Evolutionary conservation across 768 basidiomycete species (phyloP).

Genomic region (Clitopilus passeckerianus): DNA sequence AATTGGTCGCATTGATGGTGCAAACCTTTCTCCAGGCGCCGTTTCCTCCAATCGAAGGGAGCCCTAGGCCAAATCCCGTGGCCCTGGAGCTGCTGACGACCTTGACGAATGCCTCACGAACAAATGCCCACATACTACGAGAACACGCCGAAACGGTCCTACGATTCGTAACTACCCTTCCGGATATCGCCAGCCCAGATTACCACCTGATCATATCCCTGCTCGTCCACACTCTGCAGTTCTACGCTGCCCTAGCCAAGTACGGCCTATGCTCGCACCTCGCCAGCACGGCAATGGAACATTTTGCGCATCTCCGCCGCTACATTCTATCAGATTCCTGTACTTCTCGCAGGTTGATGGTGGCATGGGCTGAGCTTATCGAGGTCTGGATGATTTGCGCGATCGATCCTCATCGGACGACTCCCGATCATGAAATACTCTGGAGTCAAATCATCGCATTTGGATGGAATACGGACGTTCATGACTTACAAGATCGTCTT

Average conservation of each 20-base stretch:
- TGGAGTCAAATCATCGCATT: conserved; percentile 87
- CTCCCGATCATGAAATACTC: conserved; percentile 78
- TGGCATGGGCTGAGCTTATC: conserved; percentile 56
- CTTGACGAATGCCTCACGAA: conserved; percentile 63
- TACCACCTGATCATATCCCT: conserved; percentile 40
- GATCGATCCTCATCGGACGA: conserved; percentile 86
- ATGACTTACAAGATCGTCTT: conserved; percentile 32
- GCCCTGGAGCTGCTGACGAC: conserved; percentile 55
- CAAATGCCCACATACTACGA: conserved; percentile 53
- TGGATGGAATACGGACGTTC: conserved; percentile 63
- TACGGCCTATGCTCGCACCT: conserved; percentile 79
- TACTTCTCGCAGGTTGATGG: conserved; percentile 27
- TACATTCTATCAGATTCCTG: conserved; percentile 38
- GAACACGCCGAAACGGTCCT: conserved; percentile 62
- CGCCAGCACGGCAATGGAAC: conserved; percentile 56
- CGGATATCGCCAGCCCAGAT: conserved; percentile 30
- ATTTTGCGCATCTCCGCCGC: conserved; percentile 46
- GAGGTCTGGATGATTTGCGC: conserved; percentile 79
- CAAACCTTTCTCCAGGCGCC: conserved; percentile 54
- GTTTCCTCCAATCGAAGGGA: conserved; percentile 32
- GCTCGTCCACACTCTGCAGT: conserved; percentile 48
- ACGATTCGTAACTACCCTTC: conserved; percentile 63
- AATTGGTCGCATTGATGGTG: conserved; percentile 47
- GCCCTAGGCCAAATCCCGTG: conserved; percentile 33
- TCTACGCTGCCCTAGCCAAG: conserved; percentile 53